Percentiles rank a stretch among this genome's conserved stretches.
phyloP scores from a whole-genome alignment of 2,329 filamentous ascomycete species.

The Thermoascus crustaceus region DNA sequence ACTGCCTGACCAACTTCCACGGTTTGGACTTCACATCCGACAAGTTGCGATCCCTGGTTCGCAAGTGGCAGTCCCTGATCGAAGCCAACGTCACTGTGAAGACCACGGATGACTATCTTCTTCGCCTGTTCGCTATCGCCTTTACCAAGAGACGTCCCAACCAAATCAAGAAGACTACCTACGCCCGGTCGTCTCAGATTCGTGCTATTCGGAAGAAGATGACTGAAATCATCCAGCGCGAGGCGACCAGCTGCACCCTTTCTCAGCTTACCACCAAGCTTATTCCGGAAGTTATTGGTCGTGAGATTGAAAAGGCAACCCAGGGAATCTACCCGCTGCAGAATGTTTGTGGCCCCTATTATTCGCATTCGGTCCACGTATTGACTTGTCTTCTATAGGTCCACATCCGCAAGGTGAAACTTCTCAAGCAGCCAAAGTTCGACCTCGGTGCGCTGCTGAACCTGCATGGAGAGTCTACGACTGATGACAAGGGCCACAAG shows the following conservation, averaged over 20 bases:
- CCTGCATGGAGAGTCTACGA: slow-evolving; percentile 94
- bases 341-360: slow-evolving; percentile 64
- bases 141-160: slow-evolving; percentile 99
- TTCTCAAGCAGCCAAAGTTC: slow-evolving; percentile 98
- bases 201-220: slow-evolving; percentile 99
- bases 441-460: slow-evolving; percentile 92
- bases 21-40: slow-evolving; percentile 99
- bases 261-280: slow-evolving; percentile 97
- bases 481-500: slow-evolving; percentile 96
- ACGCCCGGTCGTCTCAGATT: slow-evolving; percentile 94
- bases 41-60: slow-evolving; percentile 97
- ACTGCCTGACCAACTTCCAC: slow-evolving; percentile 99
- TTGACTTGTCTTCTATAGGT: too few relatives aligned
- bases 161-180: slow-evolving; percentile 99
- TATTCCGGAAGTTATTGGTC: slow-evolving; percentile 97
- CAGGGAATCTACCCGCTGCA: slow-evolving; percentile 99
- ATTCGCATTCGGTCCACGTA: too few relatives aligned
- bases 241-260: slow-evolving; percentile 89
- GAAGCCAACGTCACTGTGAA: slow-evolving; percentile 99
- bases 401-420: slow-evolving; percentile 99
- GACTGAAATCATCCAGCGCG: slow-evolving; percentile 96
- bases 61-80: slow-evolving; percentile 99
- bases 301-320: slow-evolving; percentile 98
- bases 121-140: slow-evolving; percentile 96
- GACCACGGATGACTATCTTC: slow-evolving; percentile 99